phyloP scores from a whole-genome alignment of 257 asterid genomes.

The Petrea volubilis region DNA sequence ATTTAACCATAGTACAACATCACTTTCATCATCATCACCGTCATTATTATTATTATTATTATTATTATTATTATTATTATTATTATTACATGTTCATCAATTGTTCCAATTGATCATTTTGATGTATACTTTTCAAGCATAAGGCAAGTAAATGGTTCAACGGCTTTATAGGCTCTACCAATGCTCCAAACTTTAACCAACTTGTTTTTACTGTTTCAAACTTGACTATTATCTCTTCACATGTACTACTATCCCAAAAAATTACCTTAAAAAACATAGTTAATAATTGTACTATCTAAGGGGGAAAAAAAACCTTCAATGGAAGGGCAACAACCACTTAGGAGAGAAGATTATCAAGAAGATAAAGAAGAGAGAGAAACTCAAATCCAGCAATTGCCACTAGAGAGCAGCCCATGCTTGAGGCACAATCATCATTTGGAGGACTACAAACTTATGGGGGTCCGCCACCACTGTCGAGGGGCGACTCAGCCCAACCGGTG shows the following conservation, averaged over 20 bases:
- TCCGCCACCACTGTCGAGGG: constrained; percentile 15
- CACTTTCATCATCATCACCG: no score
- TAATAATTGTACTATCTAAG: not conserved
- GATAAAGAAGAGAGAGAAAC: constrained; percentile 6
- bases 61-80: not conserved
- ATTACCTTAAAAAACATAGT: not conserved
- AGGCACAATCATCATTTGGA: constrained; percentile 29
- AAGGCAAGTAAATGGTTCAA: not conserved
- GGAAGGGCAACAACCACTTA: constrained; percentile 33
- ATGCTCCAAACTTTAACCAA: constrained; percentile 15
- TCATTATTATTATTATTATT: not conserved
- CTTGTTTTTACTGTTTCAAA: not conserved
- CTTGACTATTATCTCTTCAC: not conserved
- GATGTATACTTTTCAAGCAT: not conserved
- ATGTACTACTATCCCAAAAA: not conserved
- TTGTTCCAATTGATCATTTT: not conserved
- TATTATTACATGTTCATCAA: not conserved
- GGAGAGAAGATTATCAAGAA: constrained; percentile 22
- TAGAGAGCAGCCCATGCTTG: constrained; percentile 32
- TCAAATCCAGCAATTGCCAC: constrained; percentile 21
- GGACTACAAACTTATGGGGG: constrained; percentile 19
- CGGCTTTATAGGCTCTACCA: constrained; percentile 29
- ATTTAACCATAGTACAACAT: no score
- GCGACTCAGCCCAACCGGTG: constrained; percentile 17
- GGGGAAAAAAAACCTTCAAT: not conserved